Base-by-base conservation (phyloP, 176 grass and related monocot species). In the Musa troglodytarum region DNA sequence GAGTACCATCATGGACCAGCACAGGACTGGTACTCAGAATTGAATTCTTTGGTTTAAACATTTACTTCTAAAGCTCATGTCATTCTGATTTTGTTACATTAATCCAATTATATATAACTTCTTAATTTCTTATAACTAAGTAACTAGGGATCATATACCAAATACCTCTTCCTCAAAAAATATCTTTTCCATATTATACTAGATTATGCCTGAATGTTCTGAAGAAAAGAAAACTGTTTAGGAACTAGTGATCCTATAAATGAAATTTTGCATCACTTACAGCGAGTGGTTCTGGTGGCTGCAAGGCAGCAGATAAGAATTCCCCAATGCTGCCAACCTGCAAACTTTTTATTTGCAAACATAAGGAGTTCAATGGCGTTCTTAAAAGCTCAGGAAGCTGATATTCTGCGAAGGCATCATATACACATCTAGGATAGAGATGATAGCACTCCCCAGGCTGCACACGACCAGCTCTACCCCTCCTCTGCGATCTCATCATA, bases 261-360 rank as follows among this genome's bases (percentile, higher is more conserved):
- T 78, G 57, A 58, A 19, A n/a, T 53, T 16, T 65, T 43, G 17
- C 12, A 78, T 23, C 78, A 82, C 89, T 74, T 87, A 98, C 90
- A 49, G 94, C 84, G 49, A 87, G 86, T 64, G 88, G 80, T 82
- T 84, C 84, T 65, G 94, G 90, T 83, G 94, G 90, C 76, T 98
- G 90, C 70, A 98, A 81, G 26, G 94, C 90, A 77, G 94, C 87
- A 59, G 88, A 98, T 64, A 98, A 78, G 24, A 98, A 98, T 55
- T 91, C 86, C 54, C 90, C 90, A 66, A 98, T 98, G 68, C 82
- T 89, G 62, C 76, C 88, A 69, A 98, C 79, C 78, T 98, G 90
- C 82, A 98, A 82, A 81, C 94, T 91, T 82, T 93, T 98, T 87
- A 98, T 98, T 78, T 98, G 90, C 86, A 98, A 91, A 82, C 90